A percentile compares a stretch with the other conserved stretches of the same genome.
These are phyloP conservation scores for Solanum neorickii DNA, from an alignment of 257 asterid genomes.

Conservation along the genomic window DNA sequence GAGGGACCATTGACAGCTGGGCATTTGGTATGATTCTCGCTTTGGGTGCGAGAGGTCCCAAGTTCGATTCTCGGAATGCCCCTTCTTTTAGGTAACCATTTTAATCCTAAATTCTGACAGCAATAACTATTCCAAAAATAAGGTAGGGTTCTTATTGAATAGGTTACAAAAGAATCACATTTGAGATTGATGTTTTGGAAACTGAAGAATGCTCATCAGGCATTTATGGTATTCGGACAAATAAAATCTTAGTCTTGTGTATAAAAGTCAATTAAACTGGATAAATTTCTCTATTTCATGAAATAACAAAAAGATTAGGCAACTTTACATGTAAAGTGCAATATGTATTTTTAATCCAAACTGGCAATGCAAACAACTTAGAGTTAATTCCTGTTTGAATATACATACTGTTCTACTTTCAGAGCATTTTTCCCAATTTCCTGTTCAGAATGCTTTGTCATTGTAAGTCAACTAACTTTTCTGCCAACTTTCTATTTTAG, in stretches of 20 bases:
- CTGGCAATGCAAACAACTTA: background rate
- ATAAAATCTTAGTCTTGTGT: background rate
- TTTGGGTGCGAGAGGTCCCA: constrained; percentile 80
- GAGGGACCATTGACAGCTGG: background rate
- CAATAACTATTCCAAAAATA: background rate
- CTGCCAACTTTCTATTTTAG: background rate
- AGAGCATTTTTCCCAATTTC: background rate
- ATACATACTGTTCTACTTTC: background rate
- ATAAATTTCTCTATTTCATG: background rate
- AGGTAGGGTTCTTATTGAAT: background rate
- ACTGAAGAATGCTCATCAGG: background rate
- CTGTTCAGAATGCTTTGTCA: background rate
- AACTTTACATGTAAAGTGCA: background rate
- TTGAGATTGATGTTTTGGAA: background rate
- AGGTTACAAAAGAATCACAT: background rate
- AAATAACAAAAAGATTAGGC: background rate
- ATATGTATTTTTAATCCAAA: background rate
- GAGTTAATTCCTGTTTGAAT: background rate
- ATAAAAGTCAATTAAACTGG: background rate
- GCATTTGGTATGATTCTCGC: constrained; percentile 90
- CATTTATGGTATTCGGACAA: background rate
- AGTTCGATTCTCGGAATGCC: constrained; percentile 83
- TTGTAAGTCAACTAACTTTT: background rate
- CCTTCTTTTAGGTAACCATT: constrained; percentile 12
- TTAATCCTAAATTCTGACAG: background rate